Evolutionary conservation across 2,329 filamentous ascomycete genomes (phyloP).

Genomic region (Fusarium annulatum): DNA sequence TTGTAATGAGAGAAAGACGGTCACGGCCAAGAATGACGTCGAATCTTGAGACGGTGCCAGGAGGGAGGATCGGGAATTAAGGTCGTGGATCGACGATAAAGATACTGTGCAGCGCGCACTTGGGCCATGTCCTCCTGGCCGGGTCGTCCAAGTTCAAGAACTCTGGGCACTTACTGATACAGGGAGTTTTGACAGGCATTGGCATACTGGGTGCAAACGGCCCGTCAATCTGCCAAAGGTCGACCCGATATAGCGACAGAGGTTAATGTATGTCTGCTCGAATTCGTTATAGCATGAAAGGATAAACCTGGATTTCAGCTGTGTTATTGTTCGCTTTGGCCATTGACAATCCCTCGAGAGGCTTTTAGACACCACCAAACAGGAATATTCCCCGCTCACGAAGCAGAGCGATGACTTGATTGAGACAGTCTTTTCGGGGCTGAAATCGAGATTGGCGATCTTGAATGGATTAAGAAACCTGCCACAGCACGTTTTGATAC

Average conservation of each 20-base stretch:
- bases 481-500: constrained; percentile 11
- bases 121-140: constrained; percentile 13
- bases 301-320: constrained; percentile 19
- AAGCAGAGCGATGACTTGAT: constrained; percentile 24
- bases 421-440: constrained; percentile 22
- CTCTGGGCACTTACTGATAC: constrained; percentile 2
- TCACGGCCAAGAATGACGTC: constrained; percentile 42
- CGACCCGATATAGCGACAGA: background rate
- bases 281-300: constrained; percentile 13
- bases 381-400: constrained; percentile 33
- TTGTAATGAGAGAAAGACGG: constrained; percentile 31
- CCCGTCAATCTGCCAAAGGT: constrained; percentile 8
- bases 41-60: constrained; percentile 29
- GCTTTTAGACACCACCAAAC: constrained; percentile 22
- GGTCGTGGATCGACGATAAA: constrained; percentile 45
- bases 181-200: background rate
- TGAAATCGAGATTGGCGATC: constrained; percentile 44
- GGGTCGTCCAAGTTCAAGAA: background rate
- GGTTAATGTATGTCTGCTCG: constrained; percentile 17
- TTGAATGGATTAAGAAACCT: constrained; percentile 27
- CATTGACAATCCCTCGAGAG: constrained; percentile 16
- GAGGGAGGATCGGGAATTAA: constrained; percentile 41
- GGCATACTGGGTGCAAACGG: background rate
- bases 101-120: constrained; percentile 28
- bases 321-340: constrained; percentile 2